phyloP scores from a whole-genome alignment of 225 moss, liverwort and hornwort genomes.

The Lunularia cruciata region DNA sequence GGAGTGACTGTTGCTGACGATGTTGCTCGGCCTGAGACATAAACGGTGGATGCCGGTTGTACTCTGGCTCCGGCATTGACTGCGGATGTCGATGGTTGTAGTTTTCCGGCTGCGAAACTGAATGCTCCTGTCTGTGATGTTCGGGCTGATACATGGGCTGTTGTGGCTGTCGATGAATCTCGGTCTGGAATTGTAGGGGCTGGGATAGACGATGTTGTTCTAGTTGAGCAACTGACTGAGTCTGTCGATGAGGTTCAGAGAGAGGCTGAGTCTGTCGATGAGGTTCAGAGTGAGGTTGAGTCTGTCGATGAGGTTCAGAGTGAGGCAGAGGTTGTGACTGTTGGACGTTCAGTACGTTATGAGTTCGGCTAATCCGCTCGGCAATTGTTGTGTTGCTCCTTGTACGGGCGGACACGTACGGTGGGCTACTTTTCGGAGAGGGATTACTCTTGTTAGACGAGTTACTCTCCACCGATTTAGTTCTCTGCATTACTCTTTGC shows the following conservation, averaged over 20 bases:
- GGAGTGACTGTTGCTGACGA: not conserved
- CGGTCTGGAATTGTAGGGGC: not conserved
- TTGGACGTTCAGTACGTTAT: not conserved
- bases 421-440: not conserved
- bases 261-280: not conserved
- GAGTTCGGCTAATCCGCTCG: constrained; percentile 20
- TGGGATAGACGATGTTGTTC: not conserved
- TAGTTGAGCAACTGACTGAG: not conserved
- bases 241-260: not conserved
- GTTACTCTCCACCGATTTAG: constrained; percentile 17
- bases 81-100: not conserved
- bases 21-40: not conserved
- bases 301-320: not conserved
- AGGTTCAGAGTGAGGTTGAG: not conserved
- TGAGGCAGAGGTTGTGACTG: not conserved
- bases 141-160: not conserved
- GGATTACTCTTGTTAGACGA: not conserved
- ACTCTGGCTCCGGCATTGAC: not conserved
- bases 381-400: constrained; percentile 19
- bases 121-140: not conserved
- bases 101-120: not conserved
- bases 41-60: not conserved
- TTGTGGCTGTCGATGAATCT: constrained; percentile 1
- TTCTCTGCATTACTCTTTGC: constrained; percentile 11
- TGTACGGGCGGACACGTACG: not conserved